A percentile compares a stretch with the other conserved stretches of the same genome.
These are phyloP conservation scores for Neurospora cerealis DNA, from an alignment of 495 filamentous ascomycete species.

Conservation along the genomic window DNA sequence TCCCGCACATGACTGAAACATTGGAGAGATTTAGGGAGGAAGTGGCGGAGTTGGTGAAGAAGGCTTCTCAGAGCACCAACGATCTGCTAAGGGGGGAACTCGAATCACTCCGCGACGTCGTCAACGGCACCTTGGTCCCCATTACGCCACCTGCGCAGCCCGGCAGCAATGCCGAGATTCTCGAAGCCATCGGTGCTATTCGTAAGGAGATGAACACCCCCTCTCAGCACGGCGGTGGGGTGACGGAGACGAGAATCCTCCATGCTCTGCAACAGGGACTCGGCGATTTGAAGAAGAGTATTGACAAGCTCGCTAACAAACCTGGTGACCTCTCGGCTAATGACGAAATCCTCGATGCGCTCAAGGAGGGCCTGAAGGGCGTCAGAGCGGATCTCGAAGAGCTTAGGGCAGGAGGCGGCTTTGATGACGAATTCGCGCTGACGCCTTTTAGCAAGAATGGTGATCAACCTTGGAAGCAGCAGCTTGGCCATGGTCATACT, in stretches of 20 bases:
- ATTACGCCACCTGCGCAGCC: constrained; percentile 31
- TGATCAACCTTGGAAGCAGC: constrained; percentile 3
- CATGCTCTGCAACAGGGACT: constrained; percentile 79
- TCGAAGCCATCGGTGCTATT: constrained; percentile 57
- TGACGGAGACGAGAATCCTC: constrained; percentile 51
- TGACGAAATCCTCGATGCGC: constrained; percentile 75
- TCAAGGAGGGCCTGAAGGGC: constrained; percentile 65
- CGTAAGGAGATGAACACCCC: constrained; percentile 46
- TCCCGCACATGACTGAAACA: constrained; percentile 60
- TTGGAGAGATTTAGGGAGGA: constrained; percentile 67
- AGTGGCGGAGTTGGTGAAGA: constrained; percentile 43
- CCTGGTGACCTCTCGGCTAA: constrained; percentile 58
- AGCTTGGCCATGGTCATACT: constrained; percentile 26
- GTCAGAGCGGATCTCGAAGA: constrained; percentile 68
- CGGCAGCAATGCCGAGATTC: constrained; percentile 43
- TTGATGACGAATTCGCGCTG: constrained; percentile 40
- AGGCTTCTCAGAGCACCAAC: constrained; percentile 36
- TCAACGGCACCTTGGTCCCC: constrained; percentile 59
- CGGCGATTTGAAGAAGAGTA: constrained; percentile 56
- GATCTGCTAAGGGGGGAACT: constrained; percentile 70
- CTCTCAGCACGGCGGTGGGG: constrained; percentile 29
- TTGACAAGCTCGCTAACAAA: constrained; percentile 67
- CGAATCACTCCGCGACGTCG: constrained; percentile 62
- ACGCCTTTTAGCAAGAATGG: constrained; percentile 27
- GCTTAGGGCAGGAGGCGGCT: constrained; percentile 43